Conservation (phyloP, 345 rosid genomes). For the Ceriops decandra region DNA sequence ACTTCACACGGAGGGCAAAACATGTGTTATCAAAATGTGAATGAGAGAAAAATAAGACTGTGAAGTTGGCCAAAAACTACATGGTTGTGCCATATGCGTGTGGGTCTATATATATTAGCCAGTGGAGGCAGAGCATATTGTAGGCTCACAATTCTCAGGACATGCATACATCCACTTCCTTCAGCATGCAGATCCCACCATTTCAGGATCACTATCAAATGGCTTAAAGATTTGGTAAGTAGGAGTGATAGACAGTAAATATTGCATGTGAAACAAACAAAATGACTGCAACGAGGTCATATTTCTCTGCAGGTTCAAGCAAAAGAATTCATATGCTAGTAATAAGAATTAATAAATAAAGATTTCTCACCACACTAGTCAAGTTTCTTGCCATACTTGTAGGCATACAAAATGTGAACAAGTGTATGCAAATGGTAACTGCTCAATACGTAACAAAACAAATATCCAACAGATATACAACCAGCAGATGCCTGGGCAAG, state of each 20-base stretch:
- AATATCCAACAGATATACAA: not conserved
- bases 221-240: no score
- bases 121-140: no score
- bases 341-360: not conserved
- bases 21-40: no score
- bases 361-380: not conserved
- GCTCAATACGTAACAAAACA: not conserved
- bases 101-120: no score
- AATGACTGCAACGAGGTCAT: no score
- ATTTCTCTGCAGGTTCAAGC: not conserved
- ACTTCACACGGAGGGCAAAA: not conserved
- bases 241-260: no score
- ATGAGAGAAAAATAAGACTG: not conserved
- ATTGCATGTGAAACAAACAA: no score
- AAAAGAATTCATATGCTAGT: not conserved
- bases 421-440: not conserved
- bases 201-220: no score
- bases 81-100: no score
- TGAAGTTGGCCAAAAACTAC: not conserved
- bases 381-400: not conserved
- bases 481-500: slow-evolving; percentile 2
- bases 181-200: no score
- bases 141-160: no score
- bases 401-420: not conserved
- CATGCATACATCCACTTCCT: no score